Evolutionary conservation across 768 basidiomycete species (phyloP), one percentile per base, ranked within the genome.

Genomic region (Tephrocybe rancida): DNA sequence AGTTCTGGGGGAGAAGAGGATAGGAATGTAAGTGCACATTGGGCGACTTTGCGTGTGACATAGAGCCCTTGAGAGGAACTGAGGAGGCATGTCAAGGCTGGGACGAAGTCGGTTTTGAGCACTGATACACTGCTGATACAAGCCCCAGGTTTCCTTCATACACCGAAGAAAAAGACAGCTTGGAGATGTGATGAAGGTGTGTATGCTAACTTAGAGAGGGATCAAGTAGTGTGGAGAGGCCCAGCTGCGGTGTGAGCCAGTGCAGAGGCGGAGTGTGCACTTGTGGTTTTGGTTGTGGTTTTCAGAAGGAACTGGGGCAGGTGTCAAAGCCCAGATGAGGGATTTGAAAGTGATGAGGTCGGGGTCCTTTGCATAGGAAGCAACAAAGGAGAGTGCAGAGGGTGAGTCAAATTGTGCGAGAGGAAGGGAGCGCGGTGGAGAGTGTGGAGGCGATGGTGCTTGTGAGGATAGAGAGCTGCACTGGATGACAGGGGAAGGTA

Each of bases 161-260:
- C 3, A 80, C 76, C 8, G 71, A 63, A 4, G 70, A 55, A 57
- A n/a, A 85, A 72, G 6, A 87, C 65, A 1, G 70, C 63, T 27
- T 74, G 76, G 34, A 83, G 63, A 43, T 73, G 80, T 16, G 77
- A 68, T 1, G 72, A 70, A 7, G 67, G 66, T 0, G 79, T 73
- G 61, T 85, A 88, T 4, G 77, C 74, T 53, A 90, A 76, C n/a
- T n/a, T n/a, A n/a, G n/a, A 21, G 82, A 69, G 11, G 91, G 74
- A 67, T 90, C 86, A 10, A 90, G 70, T 2, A 92, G 71, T 0
- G 77, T 80, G 55, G 75, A 76, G 5, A 80, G 63, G 48, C 83
- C 83, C 10, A 88, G 64, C 11, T 70, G 73, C 1, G 55, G 54
- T 14, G 76, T 81, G 18, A 86, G 62, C 37, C 77, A 80, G 60